Conservation (phyloP, 1,284 basidiomycete genomes). For the Cryptococcus hybrid region DNA sequence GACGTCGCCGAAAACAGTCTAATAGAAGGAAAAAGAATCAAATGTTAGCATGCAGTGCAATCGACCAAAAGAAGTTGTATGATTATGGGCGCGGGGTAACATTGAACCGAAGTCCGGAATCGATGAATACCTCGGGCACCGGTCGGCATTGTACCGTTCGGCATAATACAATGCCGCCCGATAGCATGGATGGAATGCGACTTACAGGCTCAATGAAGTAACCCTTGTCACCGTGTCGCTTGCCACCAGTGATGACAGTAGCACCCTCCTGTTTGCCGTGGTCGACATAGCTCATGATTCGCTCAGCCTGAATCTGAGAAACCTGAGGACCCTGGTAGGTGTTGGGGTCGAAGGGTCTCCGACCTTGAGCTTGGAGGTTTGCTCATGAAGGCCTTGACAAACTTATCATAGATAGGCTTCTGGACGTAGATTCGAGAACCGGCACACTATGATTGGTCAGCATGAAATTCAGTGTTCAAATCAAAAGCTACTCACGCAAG, state of each 20-base stretch:
- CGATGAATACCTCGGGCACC: too few species aligned
- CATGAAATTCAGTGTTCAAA: background rate
- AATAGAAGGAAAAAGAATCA: background rate
- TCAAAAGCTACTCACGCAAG: conserved; percentile 56
- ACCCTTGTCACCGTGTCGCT: conserved; percentile 41
- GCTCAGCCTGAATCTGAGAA: conserved; percentile 81
- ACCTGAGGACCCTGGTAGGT: conserved; percentile 75
- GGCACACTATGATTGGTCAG: background rate
- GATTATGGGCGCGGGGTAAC: too few species aligned
- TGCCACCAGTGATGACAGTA: conserved; percentile 72
- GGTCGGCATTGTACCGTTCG: too few species aligned
- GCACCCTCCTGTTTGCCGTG: conserved; percentile 82
- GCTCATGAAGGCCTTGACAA: conserved; percentile 61
- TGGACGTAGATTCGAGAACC: conserved; percentile 64
- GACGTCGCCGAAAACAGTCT: conserved; percentile 47
- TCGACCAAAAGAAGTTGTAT: too few species aligned
- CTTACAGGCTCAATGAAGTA: conserved; percentile 46
- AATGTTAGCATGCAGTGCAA: too few species aligned
- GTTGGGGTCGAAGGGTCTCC: conserved; percentile 66
- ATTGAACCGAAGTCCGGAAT: too few species aligned
- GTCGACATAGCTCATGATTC: conserved; percentile 85
- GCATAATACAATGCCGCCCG: too few species aligned
- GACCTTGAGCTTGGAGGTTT: conserved; percentile 36
- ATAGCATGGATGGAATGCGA: background rate
- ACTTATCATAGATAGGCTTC: conserved; percentile 77